Evolutionary conservation across 306 rosid genomes (phyloP).

Genomic region (Corylus americana): DNA sequence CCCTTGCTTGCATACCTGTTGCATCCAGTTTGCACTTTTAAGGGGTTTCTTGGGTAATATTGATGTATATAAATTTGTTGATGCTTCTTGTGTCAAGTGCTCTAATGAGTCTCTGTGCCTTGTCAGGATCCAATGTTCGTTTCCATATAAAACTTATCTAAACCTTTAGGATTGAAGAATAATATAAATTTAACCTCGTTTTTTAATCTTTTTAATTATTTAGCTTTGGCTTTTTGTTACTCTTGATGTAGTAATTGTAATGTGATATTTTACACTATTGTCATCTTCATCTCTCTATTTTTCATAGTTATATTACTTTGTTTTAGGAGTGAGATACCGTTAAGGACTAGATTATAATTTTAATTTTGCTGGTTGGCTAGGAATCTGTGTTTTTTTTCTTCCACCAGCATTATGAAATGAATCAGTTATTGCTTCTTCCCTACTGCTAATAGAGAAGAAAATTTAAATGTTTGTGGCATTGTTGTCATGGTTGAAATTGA

Average conservation of each 20-base stretch:
- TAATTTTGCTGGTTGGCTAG: neutral
- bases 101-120: neutral
- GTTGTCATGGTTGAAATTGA: neutral
- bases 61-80: neutral
- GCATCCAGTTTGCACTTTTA: neutral
- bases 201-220: neutral
- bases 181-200: too few relatives aligned
- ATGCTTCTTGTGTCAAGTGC: neutral
- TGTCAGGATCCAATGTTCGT: neutral
- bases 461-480: neutral
- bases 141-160: neutral
- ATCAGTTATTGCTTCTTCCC: neutral
- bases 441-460: neutral
- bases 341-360: neutral
- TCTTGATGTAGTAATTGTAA: neutral
- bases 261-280: neutral
- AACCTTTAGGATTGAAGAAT: neutral
- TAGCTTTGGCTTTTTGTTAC: neutral
- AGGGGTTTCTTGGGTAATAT: neutral
- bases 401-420: neutral
- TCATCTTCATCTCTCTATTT: neutral
- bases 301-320: neutral
- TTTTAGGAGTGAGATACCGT: neutral
- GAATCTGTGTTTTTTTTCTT: neutral
- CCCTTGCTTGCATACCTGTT: neutral